phyloP scores from a whole-genome alignment of 805 yeast genomes.

The Saccharomycopsis javanensis region DNA sequence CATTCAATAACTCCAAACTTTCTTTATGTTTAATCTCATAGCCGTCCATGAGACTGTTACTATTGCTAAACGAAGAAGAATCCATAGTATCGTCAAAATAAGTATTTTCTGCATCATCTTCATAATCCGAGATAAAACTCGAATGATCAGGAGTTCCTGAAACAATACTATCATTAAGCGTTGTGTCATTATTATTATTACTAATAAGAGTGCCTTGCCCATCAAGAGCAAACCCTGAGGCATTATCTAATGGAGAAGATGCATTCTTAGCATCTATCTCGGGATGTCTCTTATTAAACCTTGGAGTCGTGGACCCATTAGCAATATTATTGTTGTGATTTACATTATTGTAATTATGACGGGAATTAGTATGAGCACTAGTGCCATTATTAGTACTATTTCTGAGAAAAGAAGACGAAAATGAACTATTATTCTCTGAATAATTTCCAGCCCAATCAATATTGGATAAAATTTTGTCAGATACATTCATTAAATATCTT shows the following conservation, averaged over 20 bases:
- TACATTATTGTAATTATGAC: background rate
- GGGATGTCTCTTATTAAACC: background rate
- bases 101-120: background rate
- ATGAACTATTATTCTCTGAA: background rate
- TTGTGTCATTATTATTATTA: background rate
- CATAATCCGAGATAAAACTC: background rate
- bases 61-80: background rate
- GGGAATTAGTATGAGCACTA: background rate
- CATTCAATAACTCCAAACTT: background rate
- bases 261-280: background rate
- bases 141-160: background rate
- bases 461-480: background rate
- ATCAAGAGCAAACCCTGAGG: background rate
- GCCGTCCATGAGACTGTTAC: background rate
- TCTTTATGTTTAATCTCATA: background rate
- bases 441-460: background rate
- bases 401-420: background rate
- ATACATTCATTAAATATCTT: background rate
- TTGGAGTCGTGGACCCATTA: background rate
- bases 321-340: background rate
- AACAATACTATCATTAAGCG: background rate
- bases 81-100: background rate
- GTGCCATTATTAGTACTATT: background rate
- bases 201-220: background rate
- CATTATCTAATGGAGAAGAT: background rate